phyloP scores from a whole-genome alignment of 1,284 basidiomycete species.

The Ustilago curta region DNA sequence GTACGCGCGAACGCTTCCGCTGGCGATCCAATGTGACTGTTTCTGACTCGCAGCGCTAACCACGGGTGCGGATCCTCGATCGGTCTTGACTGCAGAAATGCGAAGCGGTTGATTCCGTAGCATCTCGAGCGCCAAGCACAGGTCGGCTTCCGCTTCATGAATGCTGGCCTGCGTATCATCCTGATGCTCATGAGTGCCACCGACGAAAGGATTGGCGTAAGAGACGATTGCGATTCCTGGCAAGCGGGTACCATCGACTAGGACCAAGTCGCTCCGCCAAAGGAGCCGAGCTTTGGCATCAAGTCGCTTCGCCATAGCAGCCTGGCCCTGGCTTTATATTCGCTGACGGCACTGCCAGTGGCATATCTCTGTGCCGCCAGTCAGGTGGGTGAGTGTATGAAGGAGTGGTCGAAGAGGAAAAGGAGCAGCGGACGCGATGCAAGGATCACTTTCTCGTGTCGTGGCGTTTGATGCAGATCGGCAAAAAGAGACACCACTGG shows the following conservation, averaged over 20 bases:
- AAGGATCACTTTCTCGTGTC: neutral
- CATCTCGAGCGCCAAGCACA: slow-evolving; percentile 66
- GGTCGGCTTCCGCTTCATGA: slow-evolving; percentile 56
- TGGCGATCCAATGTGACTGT: slow-evolving; percentile 36
- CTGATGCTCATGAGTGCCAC: neutral
- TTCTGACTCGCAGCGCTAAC: neutral
- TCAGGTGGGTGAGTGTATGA: neutral
- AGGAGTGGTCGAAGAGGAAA: neutral
- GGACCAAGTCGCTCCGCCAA: slow-evolving; percentile 59
- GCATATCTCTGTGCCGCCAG: slow-evolving; percentile 11
- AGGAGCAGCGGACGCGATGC: neutral
- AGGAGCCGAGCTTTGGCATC: slow-evolving; percentile 55
- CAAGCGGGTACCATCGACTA: slow-evolving; percentile 61
- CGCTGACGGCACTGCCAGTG: neutral
- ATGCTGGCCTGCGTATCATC: slow-evolving; percentile 10
- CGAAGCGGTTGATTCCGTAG: slow-evolving; percentile 60
- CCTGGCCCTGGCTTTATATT: slow-evolving; percentile 15
- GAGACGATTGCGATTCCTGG: slow-evolving; percentile 64
- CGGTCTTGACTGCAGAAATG: slow-evolving; percentile 25
- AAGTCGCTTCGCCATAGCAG: slow-evolving; percentile 19
- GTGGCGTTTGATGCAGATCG: no score
- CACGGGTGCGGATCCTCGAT: slow-evolving; percentile 13
- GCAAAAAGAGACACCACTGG: no score
- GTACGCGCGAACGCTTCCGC: slow-evolving; percentile 46
- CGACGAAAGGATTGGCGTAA: slow-evolving; percentile 54